phyloP scores from a whole-genome alignment of 164 flowering plant genomes.

The Litsea cubeba region DNA sequence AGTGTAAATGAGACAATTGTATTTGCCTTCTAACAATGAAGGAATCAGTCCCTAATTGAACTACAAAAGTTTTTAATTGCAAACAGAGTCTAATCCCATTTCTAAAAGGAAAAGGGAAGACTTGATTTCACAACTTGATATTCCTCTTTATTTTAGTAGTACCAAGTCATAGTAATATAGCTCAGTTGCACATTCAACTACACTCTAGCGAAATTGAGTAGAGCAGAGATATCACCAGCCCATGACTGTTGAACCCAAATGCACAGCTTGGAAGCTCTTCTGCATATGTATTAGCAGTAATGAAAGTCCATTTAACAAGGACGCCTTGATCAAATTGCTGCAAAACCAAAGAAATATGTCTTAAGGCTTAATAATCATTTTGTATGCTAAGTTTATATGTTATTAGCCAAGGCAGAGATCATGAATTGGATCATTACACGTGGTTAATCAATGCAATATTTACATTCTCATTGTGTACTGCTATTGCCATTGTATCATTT shows the following conservation, averaged over 20 bases:
- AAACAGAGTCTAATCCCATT: too few relatives aligned
- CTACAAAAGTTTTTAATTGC: not conserved
- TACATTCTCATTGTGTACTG: constrained; percentile 83
- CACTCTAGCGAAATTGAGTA: not conserved
- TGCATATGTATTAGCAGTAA: constrained; percentile 81
- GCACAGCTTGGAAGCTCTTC: constrained; percentile 92
- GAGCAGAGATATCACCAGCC: constrained; percentile 39
- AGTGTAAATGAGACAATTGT: not conserved
- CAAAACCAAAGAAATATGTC: constrained; percentile 11
- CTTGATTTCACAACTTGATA: too few relatives aligned
- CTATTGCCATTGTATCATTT: constrained; percentile 58
- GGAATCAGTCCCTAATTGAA: not conserved
- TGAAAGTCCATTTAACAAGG: constrained; percentile 40
- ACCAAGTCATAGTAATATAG: too few relatives aligned
- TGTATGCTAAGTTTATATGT: too few relatives aligned
- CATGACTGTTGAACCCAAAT: constrained; percentile 74
- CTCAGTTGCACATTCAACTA: not conserved
- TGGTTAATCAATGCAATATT: constrained; percentile 68
- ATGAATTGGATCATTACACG: constrained; percentile 35
- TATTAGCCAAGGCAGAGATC: not conserved
- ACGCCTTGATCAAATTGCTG: constrained; percentile 66
- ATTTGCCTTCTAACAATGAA: not conserved
- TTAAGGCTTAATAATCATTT: not conserved
- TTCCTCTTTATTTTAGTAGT: too few relatives aligned
- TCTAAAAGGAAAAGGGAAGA: too few relatives aligned